Percentiles rank a stretch among this genome's conserved stretches.
phyloP scores from a whole-genome alignment of 1,139 yeast genomes.

The Nadsonia commutata region DNA sequence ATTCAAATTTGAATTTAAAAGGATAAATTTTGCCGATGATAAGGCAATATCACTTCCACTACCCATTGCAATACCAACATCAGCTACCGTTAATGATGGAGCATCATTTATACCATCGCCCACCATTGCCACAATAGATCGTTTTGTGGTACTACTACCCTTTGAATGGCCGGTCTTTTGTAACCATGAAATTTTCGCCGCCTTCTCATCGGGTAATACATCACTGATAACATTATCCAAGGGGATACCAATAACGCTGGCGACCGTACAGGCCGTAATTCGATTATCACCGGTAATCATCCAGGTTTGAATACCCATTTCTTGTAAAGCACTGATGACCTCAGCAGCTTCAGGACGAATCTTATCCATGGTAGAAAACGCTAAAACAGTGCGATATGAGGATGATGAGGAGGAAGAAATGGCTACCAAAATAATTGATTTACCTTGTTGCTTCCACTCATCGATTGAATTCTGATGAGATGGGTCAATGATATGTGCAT shows the following conservation, averaged over 20 bases:
- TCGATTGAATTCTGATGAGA: conserved; percentile 23
- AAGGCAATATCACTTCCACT: conserved; percentile 90
- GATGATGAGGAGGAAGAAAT: conserved; percentile 29
- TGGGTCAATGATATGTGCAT: conserved; percentile 21
- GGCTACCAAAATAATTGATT: conserved; percentile 48
- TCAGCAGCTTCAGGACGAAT: conserved; percentile 45
- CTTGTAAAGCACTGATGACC: conserved; percentile 35
- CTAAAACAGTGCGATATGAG: conserved; percentile 18
- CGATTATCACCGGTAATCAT: conserved; percentile 61
- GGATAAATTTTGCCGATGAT: conserved; percentile 80
- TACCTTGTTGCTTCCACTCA: conserved; percentile 48
- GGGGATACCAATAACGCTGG: conserved; percentile 44
- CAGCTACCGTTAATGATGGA: conserved; percentile 78
- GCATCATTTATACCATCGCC: conserved; percentile 97
- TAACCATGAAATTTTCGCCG: conserved; percentile 40
- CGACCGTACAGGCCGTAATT: conserved; percentile 55
- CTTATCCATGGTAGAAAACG: conserved; percentile 50
- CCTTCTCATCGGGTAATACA: conserved; percentile 62
- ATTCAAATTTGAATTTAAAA: conserved; percentile 34
- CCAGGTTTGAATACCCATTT: conserved; percentile 43
- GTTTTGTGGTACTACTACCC: conserved; percentile 9
- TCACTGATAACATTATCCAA: conserved; percentile 47
- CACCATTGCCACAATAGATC: conserved; percentile 42
- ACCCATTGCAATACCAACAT: conserved; percentile 83
- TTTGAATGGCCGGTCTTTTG: conserved; percentile 25